These are phyloP conservation scores for Aspergillus flavus DNA, from an alignment of 2,329 filamentous ascomycete species.

Conservation along the genomic window DNA sequence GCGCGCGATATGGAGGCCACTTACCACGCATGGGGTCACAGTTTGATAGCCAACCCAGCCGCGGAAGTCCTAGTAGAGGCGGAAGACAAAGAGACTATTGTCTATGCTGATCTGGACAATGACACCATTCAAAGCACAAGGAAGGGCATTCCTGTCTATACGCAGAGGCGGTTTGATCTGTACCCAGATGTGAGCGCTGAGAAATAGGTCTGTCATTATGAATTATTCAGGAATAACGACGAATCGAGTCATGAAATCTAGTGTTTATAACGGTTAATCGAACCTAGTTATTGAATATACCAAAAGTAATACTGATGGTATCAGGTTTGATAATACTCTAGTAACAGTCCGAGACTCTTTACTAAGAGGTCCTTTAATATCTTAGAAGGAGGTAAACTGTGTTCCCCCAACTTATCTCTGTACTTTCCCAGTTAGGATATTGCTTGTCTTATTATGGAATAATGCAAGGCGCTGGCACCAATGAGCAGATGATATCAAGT, in stretches of 20 bases:
- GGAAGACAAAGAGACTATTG: conserved; percentile 74
- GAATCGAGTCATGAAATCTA: neutral
- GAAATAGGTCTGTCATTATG: conserved; percentile 1
- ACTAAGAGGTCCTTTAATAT: neutral
- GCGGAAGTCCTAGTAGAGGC: conserved; percentile 79
- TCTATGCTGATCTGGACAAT: conserved; percentile 71
- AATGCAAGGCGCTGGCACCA: too few species aligned
- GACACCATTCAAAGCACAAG: conserved; percentile 73
- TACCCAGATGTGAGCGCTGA: conserved; percentile 83
- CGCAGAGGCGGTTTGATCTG: conserved; percentile 89
- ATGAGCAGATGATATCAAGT: too few species aligned
- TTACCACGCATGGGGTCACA: conserved; percentile 93
- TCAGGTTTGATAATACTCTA: neutral
- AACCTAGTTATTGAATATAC: neutral
- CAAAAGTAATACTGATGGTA: too few species aligned
- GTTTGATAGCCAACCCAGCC: conserved; percentile 83
- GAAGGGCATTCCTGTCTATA: conserved; percentile 79
- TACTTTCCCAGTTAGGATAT: too few species aligned
- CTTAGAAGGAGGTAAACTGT: too few species aligned
- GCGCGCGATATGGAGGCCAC: conserved; percentile 74
- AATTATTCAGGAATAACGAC: neutral
- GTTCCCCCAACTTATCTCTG: too few species aligned
- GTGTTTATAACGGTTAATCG: neutral
- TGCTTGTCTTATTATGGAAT: too few species aligned
- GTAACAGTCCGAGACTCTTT: neutral